A percentile compares a stretch with the other conserved stretches of the same genome.
Evolutionary conservation across 371 early-diverging fungal species (phyloP).

Genomic region (Apophysomyces ossiformis): DNA sequence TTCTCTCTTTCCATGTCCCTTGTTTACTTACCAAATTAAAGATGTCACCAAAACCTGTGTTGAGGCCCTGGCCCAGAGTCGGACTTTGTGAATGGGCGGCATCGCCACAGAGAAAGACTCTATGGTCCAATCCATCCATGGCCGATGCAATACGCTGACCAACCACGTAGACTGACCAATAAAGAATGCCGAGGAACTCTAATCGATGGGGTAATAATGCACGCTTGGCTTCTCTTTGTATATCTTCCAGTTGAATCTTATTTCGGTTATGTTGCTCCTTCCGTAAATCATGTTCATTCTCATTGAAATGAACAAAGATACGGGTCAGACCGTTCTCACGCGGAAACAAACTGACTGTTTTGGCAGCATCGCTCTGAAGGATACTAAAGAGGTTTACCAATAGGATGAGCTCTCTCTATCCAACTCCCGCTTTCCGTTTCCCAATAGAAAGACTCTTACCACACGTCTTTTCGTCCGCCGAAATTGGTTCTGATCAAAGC

Average conservation of each 20-base stretch:
- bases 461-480: conserved; percentile 46
- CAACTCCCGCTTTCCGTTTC: neutral
- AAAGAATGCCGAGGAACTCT: conserved; percentile 51
- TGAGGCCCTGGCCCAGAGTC: conserved; percentile 49
- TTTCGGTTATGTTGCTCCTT: conserved; percentile 51
- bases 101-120: conserved; percentile 51
- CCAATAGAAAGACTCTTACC: conserved; percentile 28
- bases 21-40: conserved; percentile 40
- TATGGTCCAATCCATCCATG: conserved; percentile 34
- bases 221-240: conserved; percentile 51
- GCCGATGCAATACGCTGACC: conserved; percentile 43
- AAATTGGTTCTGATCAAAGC: conserved; percentile 52
- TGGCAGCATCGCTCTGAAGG: conserved; percentile 13
- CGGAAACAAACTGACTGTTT: conserved; percentile 46
- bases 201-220: conserved; percentile 47
- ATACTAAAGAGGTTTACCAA: neutral
- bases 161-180: conserved; percentile 53
- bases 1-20: neutral
- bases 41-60: conserved; percentile 52
- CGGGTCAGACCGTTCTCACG: conserved; percentile 51
- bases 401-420: neutral
- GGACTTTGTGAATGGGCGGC: conserved; percentile 54
- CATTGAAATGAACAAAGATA: conserved; percentile 49
- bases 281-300: conserved; percentile 42
- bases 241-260: conserved; percentile 53